Conservation (phyloP, 1,139 yeast species). For the Scheffersomyces cryptocercus region DNA sequence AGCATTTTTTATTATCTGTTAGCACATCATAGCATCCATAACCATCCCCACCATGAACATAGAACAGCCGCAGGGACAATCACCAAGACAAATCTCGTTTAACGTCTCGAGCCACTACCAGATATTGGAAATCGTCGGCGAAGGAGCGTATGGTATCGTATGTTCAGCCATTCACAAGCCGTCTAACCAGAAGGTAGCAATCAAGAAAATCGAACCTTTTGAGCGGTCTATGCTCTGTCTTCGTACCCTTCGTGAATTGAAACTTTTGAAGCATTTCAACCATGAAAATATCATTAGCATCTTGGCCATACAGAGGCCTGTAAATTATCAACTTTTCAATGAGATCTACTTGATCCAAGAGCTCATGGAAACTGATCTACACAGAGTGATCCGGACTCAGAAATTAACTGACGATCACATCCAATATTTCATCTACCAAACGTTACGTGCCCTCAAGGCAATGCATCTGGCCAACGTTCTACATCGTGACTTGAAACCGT, state of each 20-base stretch:
- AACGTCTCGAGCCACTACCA: slow-evolving; percentile 88
- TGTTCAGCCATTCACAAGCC: slow-evolving; percentile 92
- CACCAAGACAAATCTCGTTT: slow-evolving; percentile 57
- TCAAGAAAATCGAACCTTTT: slow-evolving; percentile 92
- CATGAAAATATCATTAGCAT: slow-evolving; percentile 93
- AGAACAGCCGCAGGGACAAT: slow-evolving; percentile 23
- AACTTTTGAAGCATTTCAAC: slow-evolving; percentile 79
- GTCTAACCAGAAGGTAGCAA: slow-evolving; percentile 87
- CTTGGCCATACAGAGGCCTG: slow-evolving; percentile 88
- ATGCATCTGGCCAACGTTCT: slow-evolving; percentile 90
- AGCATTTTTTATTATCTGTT: no score
- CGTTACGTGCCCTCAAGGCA: slow-evolving; percentile 84
- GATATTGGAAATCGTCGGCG: slow-evolving; percentile 81
- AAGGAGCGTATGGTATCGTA: slow-evolving; percentile 98
- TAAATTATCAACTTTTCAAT: slow-evolving; percentile 67
- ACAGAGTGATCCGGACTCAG: slow-evolving; percentile 87
- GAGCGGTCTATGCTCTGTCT: slow-evolving; percentile 90
- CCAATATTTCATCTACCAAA: slow-evolving; percentile 90
- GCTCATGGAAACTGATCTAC: slow-evolving; percentile 93
- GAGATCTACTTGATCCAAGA: slow-evolving; percentile 95
- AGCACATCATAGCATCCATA: no score
- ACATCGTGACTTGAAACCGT: slow-evolving; percentile 92
- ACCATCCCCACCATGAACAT: slow-evolving; percentile 1
- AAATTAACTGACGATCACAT: slow-evolving; percentile 86
- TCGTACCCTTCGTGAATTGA: slow-evolving; percentile 86